Conservation (phyloP, 306 rosid genomes). For the Rosa chinensis region DNA sequence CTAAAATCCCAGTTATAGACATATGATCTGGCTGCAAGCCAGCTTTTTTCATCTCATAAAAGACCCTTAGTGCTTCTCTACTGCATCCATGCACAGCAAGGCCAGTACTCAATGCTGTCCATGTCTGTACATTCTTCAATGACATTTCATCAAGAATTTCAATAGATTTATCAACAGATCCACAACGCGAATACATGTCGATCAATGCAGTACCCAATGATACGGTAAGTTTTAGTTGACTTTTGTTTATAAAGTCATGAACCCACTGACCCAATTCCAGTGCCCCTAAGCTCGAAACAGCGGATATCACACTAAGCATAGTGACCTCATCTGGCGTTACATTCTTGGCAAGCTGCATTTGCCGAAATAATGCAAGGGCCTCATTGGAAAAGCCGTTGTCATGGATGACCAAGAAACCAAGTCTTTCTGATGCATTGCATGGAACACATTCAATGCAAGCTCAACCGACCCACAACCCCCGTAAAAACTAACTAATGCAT, state of each 20-base stretch:
- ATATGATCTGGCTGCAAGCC: slow-evolving; percentile 24
- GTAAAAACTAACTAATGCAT: slow-evolving; percentile 9
- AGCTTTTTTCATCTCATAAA: slow-evolving; percentile 20
- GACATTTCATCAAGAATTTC: slow-evolving; percentile 22
- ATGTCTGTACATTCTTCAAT: slow-evolving; percentile 21
- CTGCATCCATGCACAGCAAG: slow-evolving; percentile 28
- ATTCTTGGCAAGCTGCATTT: slow-evolving; percentile 6
- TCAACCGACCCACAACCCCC: slow-evolving; percentile 5
- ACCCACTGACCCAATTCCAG: slow-evolving; percentile 13
- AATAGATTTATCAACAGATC: slow-evolving; percentile 20
- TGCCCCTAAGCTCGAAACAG: slow-evolving; percentile 3
- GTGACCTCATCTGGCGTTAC: slow-evolving; percentile 10
- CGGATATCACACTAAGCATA: slow-evolving; percentile 7
- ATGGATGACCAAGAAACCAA: slow-evolving; percentile 21
- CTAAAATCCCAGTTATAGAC: slow-evolving; percentile 22
- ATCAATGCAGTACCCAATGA: slow-evolving; percentile 24
- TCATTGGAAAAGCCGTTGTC: neutral
- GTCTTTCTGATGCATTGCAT: slow-evolving; percentile 4
- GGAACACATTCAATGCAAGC: slow-evolving; percentile 9
- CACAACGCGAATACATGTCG: slow-evolving; percentile 36
- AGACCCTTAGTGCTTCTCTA: slow-evolving; percentile 27
- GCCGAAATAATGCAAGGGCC: slow-evolving; percentile 5
- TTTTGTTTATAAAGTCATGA: neutral
- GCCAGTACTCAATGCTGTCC: slow-evolving; percentile 28
- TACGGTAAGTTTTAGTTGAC: slow-evolving; percentile 3